Evolutionary conservation across 202 grass and related monocot species (phyloP).

Genomic region (Zoysia matrella): DNA sequence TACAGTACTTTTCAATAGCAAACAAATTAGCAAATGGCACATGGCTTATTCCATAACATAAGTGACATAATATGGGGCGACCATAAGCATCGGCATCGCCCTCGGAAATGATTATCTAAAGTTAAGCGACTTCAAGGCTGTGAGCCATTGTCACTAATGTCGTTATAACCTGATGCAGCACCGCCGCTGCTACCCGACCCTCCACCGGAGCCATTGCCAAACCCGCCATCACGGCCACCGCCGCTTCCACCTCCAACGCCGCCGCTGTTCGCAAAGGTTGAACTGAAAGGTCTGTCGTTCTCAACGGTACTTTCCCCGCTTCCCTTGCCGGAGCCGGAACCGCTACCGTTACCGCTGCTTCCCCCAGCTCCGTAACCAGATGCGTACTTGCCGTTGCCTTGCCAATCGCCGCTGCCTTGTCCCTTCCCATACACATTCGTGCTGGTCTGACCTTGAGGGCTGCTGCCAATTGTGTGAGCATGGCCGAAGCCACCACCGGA

Average conservation of each 20-base stretch:
- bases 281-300: not conserved
- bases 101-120: not conserved
- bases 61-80: not conserved
- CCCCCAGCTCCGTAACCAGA: constrained; percentile 2
- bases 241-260: not conserved
- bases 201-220: not conserved
- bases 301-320: not conserved
- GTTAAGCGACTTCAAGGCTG: not conserved
- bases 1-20: too few relatives aligned
- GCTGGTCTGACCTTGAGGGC: not conserved
- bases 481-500: not conserved
- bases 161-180: not conserved
- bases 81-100: too few relatives aligned
- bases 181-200: constrained; percentile 15
- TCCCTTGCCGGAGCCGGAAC: not conserved
- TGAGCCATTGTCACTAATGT: not conserved
- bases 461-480: not conserved
- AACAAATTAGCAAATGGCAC: not conserved
- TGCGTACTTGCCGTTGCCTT: not conserved
- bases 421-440: not conserved
- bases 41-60: not conserved
- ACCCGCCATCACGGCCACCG: constrained; percentile 23
- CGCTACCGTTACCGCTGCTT: not conserved
- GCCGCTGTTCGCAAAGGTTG: not conserved
- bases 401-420: not conserved